Base-by-base conservation (phyloP, 352 stramenopile species). In the Lagenidium giganteum region DNA sequence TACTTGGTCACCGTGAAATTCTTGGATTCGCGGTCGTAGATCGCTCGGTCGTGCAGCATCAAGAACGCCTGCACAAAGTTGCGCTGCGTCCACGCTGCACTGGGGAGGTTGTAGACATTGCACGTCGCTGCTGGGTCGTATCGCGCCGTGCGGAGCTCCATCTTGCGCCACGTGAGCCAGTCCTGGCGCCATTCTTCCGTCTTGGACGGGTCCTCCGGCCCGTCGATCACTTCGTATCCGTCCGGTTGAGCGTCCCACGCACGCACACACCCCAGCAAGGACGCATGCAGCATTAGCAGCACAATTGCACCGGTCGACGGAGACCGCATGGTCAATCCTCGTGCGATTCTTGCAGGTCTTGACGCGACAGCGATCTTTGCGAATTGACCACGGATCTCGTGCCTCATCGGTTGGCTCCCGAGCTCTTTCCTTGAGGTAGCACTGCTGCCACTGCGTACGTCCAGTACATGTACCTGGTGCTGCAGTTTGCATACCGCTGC, bases 161-260 rank as follows among this genome's bases (percentile, higher is more conserved):
- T 87, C 24, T 80, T 51, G 25, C 74, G 70, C 81, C 81, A 93
- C 0, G 49, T 44, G 16, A 38, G 39, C 81, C 81, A 93, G 23
- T 82, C 52, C 13, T 44, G 45, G 42, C 57, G 64, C 81, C 81
- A 93, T 7, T 52, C 41, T n/a, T 54, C 52, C 5, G 87, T 41
- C 18, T 48, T 37, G 6, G 82, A 42, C 11, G 44, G 31, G 0
- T 55, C 39, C 16, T 12, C 30, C 4, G 79, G 78, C 1, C 71
- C 78, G 44, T 93, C 67, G 47, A 91, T 83, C 23, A 93, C 51
- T 61, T 93, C 74, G 48, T 88, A 93, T 14, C 79, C 78, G 29
- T 88, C 63, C 8, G 81, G 81, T 65, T 87, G 75, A 22, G 57
- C 57, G 36, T 93, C 81, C 81, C 81, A 91, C 25, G 61, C 74